phyloP scores from a whole-genome alignment of 116 monocot genomes.

The Trichopus zeylanicus region DNA sequence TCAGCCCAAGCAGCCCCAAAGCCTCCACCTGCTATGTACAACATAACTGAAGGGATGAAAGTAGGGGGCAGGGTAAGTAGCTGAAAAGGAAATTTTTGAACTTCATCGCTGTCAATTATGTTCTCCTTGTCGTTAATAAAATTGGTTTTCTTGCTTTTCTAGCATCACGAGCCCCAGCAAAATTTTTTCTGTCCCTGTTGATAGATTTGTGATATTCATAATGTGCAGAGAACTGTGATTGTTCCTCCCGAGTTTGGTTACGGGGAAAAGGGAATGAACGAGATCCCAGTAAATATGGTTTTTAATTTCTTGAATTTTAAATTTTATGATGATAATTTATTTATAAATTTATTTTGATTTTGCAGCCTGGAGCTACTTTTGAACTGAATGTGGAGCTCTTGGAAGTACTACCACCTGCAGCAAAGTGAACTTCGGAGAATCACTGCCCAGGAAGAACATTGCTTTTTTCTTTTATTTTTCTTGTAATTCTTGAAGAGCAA shows the following conservation, averaged over 20 bases:
- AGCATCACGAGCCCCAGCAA: background rate
- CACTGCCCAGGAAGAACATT: too few species aligned
- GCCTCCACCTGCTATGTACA: slow-evolving; percentile 76
- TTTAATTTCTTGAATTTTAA: slow-evolving; percentile 3
- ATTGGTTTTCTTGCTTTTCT: background rate
- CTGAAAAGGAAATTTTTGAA: background rate
- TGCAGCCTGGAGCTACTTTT: slow-evolving; percentile 80
- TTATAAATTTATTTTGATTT: slow-evolving; percentile 3
- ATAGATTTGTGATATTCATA: slow-evolving; percentile 4
- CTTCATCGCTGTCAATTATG: background rate
- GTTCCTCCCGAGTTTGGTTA: slow-evolving; percentile 85
- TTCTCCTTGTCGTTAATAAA: too few species aligned
- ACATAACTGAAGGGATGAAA: slow-evolving; percentile 81
- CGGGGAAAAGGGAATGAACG: slow-evolving; percentile 73
- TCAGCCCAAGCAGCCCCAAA: slow-evolving; percentile 94
- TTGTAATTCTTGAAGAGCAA: too few species aligned
- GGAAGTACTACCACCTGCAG: slow-evolving; percentile 32
- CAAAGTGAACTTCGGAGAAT: slow-evolving; percentile 16
- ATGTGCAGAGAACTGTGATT: slow-evolving; percentile 62
- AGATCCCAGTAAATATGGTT: slow-evolving; percentile 58
- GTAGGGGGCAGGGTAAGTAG: slow-evolving; percentile 77
- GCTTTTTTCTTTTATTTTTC: too few species aligned
- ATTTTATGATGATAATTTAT: background rate
- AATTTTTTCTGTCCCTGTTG: background rate
- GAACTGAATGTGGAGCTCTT: slow-evolving; percentile 81